These are phyloP conservation scores for Salix caprea DNA, from an alignment of 345 rosid species.

Conservation along the genomic window DNA sequence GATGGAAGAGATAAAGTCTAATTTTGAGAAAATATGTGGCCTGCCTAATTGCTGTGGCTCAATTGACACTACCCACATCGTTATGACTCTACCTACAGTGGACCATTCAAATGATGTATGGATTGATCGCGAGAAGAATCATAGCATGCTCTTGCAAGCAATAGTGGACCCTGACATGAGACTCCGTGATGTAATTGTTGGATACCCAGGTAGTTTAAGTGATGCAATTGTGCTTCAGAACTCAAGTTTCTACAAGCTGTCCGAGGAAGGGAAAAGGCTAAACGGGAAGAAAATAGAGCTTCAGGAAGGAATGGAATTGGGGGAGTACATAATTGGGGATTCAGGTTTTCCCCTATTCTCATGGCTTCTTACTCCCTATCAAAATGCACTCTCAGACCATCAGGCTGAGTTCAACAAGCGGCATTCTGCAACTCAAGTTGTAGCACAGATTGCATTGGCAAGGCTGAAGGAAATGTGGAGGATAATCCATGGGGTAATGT, in stretches of 20 bases:
- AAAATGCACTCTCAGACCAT: conserved; percentile 38
- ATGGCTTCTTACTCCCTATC: conserved; percentile 67
- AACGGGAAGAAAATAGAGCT: conserved; percentile 41
- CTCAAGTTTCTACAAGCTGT: conserved; percentile 55
- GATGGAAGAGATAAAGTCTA: conserved; percentile 45
- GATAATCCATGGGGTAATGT: conserved; percentile 66
- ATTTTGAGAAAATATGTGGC: conserved; percentile 59
- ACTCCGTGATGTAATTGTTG: conserved; percentile 56
- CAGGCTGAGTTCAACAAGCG: conserved; percentile 53
- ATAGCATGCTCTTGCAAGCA: conserved; percentile 71
- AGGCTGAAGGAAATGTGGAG: conserved; percentile 79
- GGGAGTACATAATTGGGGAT: conserved; percentile 60
- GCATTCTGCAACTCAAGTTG: conserved; percentile 44
- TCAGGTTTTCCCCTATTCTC: conserved; percentile 56
- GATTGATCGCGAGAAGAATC: conserved; percentile 63
- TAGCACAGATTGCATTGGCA: conserved; percentile 51
- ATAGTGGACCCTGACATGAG: conserved; percentile 68
- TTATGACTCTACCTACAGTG: conserved; percentile 60
- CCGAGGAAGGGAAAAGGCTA: conserved; percentile 56
- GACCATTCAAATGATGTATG: conserved; percentile 54
- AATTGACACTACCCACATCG: conserved; percentile 57
- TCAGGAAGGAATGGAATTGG: conserved; percentile 34
- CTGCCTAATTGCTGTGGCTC: conserved; percentile 68
- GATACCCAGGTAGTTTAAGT: conserved; percentile 68
- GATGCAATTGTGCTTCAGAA: conserved; percentile 55